These are phyloP conservation scores for Pezicula neosporulosa DNA, from an alignment of 2,329 filamentous ascomycete genomes.

Conservation along the genomic window DNA sequence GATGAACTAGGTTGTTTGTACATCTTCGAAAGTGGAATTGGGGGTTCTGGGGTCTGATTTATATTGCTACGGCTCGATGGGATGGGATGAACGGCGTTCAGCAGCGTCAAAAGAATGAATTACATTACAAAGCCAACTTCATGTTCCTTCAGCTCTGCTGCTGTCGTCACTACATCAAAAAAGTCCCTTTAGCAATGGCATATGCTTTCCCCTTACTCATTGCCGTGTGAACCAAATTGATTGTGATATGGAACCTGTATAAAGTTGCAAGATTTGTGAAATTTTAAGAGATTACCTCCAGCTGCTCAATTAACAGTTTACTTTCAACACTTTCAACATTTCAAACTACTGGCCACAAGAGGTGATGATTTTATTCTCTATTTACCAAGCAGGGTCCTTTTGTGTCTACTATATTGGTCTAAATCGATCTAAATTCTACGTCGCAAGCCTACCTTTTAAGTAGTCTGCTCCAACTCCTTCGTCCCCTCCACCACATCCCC, in stretches of 20 bases:
- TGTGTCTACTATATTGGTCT: too few species aligned
- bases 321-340: too few species aligned
- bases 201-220: too few species aligned
- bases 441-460: not conserved
- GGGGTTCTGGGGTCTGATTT: conserved; percentile 3
- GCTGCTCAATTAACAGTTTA: too few species aligned
- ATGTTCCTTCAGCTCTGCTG: not conserved
- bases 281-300: too few species aligned
- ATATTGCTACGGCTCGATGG: not conserved
- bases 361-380: too few species aligned
- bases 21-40: not conserved
- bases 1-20: conserved; percentile 75
- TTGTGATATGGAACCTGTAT: too few species aligned
- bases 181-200: not conserved
- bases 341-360: too few species aligned
- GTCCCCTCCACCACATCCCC: not conserved
- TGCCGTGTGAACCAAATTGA: too few species aligned
- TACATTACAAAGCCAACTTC: not conserved
- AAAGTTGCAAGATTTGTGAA: too few species aligned
- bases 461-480: conserved; percentile 4
- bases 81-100: conserved; percentile 6
- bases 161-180: not conserved
- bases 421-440: too few species aligned
- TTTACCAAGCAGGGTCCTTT: too few species aligned
- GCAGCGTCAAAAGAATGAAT: conserved; percentile 1